Evolutionary conservation across 2,329 filamentous ascomycete genomes (phyloP).

Genomic region (Colletotrichum lupini): DNA sequence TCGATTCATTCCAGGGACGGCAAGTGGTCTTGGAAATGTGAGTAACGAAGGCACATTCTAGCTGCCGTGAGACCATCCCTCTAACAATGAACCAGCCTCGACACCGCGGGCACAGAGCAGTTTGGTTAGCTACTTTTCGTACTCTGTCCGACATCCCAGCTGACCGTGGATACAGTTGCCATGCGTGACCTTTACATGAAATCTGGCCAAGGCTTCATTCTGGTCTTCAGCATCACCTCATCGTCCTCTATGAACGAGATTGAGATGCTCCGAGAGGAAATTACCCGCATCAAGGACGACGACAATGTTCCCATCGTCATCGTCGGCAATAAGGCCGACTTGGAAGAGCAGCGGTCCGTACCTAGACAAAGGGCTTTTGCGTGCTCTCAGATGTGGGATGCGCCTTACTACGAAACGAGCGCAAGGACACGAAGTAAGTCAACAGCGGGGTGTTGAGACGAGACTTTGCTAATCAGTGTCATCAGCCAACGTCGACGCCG

Average conservation of each 20-base stretch:
- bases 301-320: conserved; percentile 88
- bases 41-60: conserved; percentile 44
- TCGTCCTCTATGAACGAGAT: conserved; percentile 86
- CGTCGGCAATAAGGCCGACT: conserved; percentile 90
- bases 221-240: conserved; percentile 93
- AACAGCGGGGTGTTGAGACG: neutral
- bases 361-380: conserved; percentile 83
- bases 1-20: conserved; percentile 69
- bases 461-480: conserved; percentile 38
- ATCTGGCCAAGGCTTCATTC: conserved; percentile 88
- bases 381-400: conserved; percentile 87
- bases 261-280: conserved; percentile 84
- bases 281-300: conserved; percentile 91
- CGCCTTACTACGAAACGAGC: conserved; percentile 91
- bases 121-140: conserved; percentile 75
- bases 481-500: conserved; percentile 87
- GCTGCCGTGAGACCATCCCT: conserved; percentile 11
- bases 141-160: conserved; percentile 6
- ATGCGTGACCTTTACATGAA: conserved; percentile 93
- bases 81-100: conserved; percentile 67
- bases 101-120: conserved; percentile 92
- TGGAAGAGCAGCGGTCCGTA: conserved; percentile 86
- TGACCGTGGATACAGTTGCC: conserved; percentile 55
- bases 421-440: conserved; percentile 77
- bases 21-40: conserved; percentile 93